Conservation (phyloP, 192 early-diverging fungal genomes). For the Chytriomyces confervae region DNA sequence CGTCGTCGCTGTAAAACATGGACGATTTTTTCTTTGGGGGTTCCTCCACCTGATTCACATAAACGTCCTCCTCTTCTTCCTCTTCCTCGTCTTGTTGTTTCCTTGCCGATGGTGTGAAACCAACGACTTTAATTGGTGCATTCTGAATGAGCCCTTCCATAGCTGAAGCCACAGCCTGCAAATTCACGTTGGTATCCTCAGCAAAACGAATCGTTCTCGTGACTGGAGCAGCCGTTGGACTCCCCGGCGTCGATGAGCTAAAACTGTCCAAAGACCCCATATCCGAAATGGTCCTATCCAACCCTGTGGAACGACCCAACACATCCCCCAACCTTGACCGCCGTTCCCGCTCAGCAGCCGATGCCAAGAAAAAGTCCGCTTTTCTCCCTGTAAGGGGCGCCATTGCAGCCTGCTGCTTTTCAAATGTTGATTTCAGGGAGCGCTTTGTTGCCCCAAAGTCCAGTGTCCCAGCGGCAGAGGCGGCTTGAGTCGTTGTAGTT, state of each 20-base stretch:
- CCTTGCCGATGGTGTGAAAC: not conserved
- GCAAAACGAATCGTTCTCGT: constrained; percentile 19
- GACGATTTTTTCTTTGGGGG: not conserved
- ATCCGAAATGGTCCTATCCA: not conserved
- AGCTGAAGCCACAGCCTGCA: not conserved
- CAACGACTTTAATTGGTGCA: not conserved
- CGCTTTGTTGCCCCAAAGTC: constrained; percentile 15
- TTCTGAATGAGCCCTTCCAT: not conserved
- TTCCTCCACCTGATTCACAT: not conserved
- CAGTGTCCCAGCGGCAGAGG: not conserved
- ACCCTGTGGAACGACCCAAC: not conserved
- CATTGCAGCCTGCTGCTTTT: constrained; percentile 10
- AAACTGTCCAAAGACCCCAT: not conserved
- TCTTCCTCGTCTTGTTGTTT: not conserved
- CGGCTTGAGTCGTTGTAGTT: not conserved
- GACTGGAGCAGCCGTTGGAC: not conserved
- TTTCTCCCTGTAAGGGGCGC: constrained; percentile 23
- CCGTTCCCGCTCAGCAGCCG: constrained; percentile 23
- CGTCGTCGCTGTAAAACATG: not conserved
- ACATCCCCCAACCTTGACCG: not conserved
- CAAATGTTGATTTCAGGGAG: not conserved
- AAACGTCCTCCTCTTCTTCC: not conserved
- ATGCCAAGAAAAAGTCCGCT: constrained; percentile 39
- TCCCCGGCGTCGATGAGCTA: not conserved
- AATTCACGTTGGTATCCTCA: not conserved